Base-by-base conservation (phyloP, 164 flowering plant genomes). In the Stephania japonica region DNA sequence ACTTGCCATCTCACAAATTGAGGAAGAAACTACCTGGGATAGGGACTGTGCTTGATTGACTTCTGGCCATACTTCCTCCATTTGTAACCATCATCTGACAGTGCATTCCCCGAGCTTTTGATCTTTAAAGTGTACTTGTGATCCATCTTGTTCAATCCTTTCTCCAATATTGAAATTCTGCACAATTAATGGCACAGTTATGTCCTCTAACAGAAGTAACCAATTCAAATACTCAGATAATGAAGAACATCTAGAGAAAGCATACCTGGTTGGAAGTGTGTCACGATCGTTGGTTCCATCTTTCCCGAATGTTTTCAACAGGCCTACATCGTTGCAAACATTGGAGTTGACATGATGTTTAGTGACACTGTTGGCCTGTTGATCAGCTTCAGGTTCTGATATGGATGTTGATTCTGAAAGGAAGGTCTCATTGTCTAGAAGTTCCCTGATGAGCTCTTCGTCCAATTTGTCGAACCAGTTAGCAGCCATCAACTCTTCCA, bases 31-130 rank as follows among this genome's bases (percentile, higher is more conserved):
- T 80, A 89, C 97, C 98, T 86, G 0, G 97, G 98, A 79, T 90
- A 81, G 5, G 91, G 91, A 79, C 89, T 90, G 67, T 92, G 92
- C 83, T 94, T 94, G 73, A 94, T 94, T n/a, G 86, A 86, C 79
- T 94, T 94, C 81, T 92, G 97, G 3, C 98, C 98, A 75, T 94
- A 94, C 76, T 94, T 94, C 73, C 98, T 87, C 98, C 98, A 94
- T 82, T 89, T 91, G 68, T 94, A 94, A 42, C 98, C 98, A 77
- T 94, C 98, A 76, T 94, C 96, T 41, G 85, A 79, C 86, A 85
- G 76, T 65, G 82, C 87, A 84, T 81, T 81, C 42, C 85, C 89
- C 42, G 80, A 78, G 75, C 86, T 83, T 79, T 89, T 94, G 68
- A 92, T 84, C 73, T 84, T 89, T 74, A 94, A 65, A 11, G 91